Evolutionary conservation across 164 flowering plant genomes (phyloP).

Genomic region (Vitis labrusca): DNA sequence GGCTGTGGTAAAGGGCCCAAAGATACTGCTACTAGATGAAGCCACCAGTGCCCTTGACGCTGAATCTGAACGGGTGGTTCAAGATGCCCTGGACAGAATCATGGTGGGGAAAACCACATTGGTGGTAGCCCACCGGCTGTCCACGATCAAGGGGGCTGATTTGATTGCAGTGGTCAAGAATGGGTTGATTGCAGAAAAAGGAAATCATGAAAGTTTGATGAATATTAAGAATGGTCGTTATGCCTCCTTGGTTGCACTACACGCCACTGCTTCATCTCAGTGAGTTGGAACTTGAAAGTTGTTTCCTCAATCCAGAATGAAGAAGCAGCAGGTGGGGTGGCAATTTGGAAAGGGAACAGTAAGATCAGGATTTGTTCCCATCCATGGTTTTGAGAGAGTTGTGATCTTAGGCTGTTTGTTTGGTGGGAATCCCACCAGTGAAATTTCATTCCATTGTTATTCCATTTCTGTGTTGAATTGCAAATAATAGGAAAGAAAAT

Average conservation of each 20-base stretch:
- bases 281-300: neutral
- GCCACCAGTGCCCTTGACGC: conserved; percentile 48
- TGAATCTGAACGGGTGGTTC: conserved; percentile 39
- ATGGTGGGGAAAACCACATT: conserved; percentile 33
- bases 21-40: conserved; percentile 36
- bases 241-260: conserved; percentile 38
- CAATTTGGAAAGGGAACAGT: too few species aligned
- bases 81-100: conserved; percentile 36
- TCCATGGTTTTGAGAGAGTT: too few species aligned
- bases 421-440: too few species aligned
- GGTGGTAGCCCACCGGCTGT: conserved; percentile 36
- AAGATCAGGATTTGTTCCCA: too few species aligned
- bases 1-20: conserved; percentile 39
- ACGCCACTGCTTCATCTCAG: conserved; percentile 17
- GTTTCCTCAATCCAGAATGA: too few species aligned
- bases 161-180: conserved; percentile 40
- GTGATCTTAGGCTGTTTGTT: too few species aligned
- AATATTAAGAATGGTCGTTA: conserved; percentile 36
- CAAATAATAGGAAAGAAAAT: too few species aligned
- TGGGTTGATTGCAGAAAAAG: conserved; percentile 43
- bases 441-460: too few species aligned
- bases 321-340: too few species aligned
- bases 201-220: conserved; percentile 33
- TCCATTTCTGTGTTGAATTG: too few species aligned
- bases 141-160: conserved; percentile 38